Conservation (phyloP, 495 filamentous ascomycete genomes). For the Podospora fimiseda region DNA sequence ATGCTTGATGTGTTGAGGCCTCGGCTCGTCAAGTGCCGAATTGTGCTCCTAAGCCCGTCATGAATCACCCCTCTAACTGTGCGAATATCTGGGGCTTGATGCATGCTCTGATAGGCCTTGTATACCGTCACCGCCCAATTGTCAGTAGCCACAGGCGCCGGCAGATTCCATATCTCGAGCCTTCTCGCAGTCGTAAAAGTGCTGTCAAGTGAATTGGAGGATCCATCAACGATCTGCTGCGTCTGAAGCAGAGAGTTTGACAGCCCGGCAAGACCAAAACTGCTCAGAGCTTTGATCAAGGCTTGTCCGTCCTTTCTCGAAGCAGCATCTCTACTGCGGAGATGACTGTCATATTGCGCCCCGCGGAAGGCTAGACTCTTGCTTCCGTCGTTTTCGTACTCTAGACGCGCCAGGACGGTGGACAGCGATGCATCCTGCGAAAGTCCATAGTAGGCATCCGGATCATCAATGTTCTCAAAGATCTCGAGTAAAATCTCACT, state of each 20-base stretch:
- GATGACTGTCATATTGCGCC: slow-evolving; percentile 82
- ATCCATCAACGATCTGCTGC: slow-evolving; percentile 50
- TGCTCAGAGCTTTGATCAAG: slow-evolving; percentile 57
- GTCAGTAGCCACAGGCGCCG: slow-evolving; percentile 54
- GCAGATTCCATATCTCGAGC: slow-evolving; percentile 89
- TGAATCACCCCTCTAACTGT: slow-evolving; percentile 51
- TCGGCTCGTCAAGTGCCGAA: slow-evolving; percentile 50
- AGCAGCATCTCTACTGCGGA: slow-evolving; percentile 45
- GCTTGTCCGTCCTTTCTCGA: slow-evolving; percentile 40
- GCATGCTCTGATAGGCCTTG: slow-evolving; percentile 70
- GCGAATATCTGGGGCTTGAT: slow-evolving; percentile 53
- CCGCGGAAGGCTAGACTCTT: slow-evolving; percentile 88
- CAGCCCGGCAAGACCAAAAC: slow-evolving; percentile 63
- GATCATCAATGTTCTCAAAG: slow-evolving; percentile 88
- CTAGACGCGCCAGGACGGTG: slow-evolving; percentile 73
- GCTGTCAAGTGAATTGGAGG: slow-evolving; percentile 53
- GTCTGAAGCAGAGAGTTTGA: slow-evolving; percentile 65
- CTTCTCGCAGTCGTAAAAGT: slow-evolving; percentile 78
- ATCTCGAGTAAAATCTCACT: slow-evolving; percentile 67
- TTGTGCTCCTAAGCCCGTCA: slow-evolving; percentile 55
- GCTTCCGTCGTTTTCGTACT: slow-evolving; percentile 81
- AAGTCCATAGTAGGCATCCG: slow-evolving; percentile 94
- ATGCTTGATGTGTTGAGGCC: slow-evolving; percentile 55
- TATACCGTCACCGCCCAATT: slow-evolving; percentile 67
- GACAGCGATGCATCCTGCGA: slow-evolving; percentile 66